These are phyloP conservation scores for Ophiostoma himal-ulmi DNA, from an alignment of 2,329 filamentous ascomycete genomes.

Conservation along the genomic window DNA sequence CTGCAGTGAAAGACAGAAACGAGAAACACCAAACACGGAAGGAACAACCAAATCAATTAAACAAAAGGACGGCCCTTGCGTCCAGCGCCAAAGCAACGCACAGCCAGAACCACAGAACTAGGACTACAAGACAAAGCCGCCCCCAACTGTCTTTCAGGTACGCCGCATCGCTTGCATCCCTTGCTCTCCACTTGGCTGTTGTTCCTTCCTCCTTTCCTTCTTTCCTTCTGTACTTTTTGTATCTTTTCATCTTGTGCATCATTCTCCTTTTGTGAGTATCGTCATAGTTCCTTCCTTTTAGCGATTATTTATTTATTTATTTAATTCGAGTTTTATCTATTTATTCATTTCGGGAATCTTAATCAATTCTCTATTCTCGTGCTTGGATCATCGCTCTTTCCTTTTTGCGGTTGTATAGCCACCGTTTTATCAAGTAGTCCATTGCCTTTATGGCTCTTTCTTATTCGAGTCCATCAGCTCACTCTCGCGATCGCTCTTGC, in stretches of 20 bases:
- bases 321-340: neutral
- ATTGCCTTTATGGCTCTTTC: neutral
- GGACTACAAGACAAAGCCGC: neutral
- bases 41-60: neutral
- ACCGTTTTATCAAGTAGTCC: no score
- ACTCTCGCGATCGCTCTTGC: no score
- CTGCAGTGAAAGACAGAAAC: neutral
- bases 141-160: conserved; percentile 10
- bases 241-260: neutral
- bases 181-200: neutral
- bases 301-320: neutral
- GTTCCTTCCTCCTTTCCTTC: neutral
- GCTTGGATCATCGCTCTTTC: no score
- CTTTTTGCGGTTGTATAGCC: no score
- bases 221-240: neutral
- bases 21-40: neutral
- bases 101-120: no score
- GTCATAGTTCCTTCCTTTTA: neutral
- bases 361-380: neutral
- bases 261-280: neutral
- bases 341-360: neutral
- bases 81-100: neutral
- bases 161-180: neutral
- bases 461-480: no score
- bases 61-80: conserved; percentile 5